These are phyloP conservation scores for Lachancea mirantina DNA, from an alignment of 805 yeast genomes.

Conservation along the genomic window DNA sequence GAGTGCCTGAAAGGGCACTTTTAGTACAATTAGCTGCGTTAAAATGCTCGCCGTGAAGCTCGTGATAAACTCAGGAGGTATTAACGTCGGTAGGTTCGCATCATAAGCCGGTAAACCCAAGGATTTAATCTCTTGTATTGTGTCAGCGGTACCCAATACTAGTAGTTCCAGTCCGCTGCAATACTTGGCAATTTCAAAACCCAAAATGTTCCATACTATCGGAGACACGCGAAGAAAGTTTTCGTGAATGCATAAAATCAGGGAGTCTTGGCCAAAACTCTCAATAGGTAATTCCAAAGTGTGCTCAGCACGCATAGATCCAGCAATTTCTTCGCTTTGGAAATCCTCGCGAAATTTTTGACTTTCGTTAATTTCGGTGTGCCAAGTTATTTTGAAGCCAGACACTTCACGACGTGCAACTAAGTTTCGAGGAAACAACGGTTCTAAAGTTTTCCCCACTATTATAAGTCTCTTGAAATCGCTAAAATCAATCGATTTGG, in stretches of 20 bases:
- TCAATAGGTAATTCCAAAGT: conserved; percentile 4
- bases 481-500: conserved; percentile 11
- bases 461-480: conserved; percentile 15
- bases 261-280: conserved; percentile 8
- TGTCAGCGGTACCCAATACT: conserved; percentile 26
- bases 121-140: conserved; percentile 19
- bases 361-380: conserved; percentile 2
- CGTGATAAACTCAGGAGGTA: conserved; percentile 57
- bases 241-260: conserved; percentile 22
- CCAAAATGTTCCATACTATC: conserved; percentile 28
- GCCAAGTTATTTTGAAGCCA: conserved; percentile 2
- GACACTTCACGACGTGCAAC: conserved; percentile 1
- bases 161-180: conserved; percentile 11
- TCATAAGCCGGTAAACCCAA: conserved; percentile 8
- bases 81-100: conserved; percentile 24
- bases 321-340: conserved; percentile 4
- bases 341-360: conserved; percentile 7
- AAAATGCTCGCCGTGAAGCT: conserved; percentile 46
- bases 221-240: conserved; percentile 31
- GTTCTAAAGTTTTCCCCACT: conserved; percentile 23
- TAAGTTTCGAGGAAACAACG: conserved; percentile 20
- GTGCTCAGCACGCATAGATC: neutral
- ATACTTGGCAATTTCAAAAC: conserved; percentile 18
- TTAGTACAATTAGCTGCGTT: conserved; percentile 22
- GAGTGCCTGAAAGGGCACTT: conserved; percentile 13